A percentile compares a stretch with the other conserved stretches of the same genome.
Conservation (phyloP, 257 asterid genomes). For the Penstemon newberryi region DNA sequence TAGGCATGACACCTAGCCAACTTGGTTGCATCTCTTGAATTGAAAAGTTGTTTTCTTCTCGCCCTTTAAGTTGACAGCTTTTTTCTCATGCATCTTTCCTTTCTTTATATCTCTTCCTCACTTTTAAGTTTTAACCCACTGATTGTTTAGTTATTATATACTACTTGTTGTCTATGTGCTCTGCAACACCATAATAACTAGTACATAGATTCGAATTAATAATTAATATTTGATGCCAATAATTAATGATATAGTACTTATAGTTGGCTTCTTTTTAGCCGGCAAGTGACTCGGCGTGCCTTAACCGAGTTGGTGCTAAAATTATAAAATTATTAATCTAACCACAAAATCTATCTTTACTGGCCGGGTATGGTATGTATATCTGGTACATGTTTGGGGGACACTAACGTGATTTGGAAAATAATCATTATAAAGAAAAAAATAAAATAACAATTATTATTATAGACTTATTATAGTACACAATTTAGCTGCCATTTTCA, state of each 20-base stretch:
- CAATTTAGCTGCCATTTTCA: slow-evolving; percentile 18
- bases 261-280: slow-evolving; percentile 45
- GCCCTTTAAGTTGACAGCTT: slow-evolving; percentile 26
- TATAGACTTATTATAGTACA: slow-evolving; percentile 14
- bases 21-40: slow-evolving; percentile 19
- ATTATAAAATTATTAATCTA: slow-evolving; percentile 10
- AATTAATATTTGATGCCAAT: not conserved
- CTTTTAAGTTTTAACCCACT: not conserved
- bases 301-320: slow-evolving; percentile 26
- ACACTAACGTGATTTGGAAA: slow-evolving; percentile 40
- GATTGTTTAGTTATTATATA: not conserved
- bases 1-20: slow-evolving; percentile 19
- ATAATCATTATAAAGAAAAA: slow-evolving; percentile 19
- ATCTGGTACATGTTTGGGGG: slow-evolving; percentile 26
- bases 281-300: slow-evolving; percentile 39
- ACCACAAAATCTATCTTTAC: not conserved
- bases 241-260: not conserved
- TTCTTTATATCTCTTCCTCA: slow-evolving; percentile 12
- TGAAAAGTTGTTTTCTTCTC: slow-evolving; percentile 31
- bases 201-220: slow-evolving; percentile 8
- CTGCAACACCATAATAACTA: not conserved
- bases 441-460: too few species aligned
- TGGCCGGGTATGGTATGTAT: not conserved
- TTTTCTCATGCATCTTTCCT: slow-evolving; percentile 19
- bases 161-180: not conserved